Evolutionary conservation across 2,329 filamentous ascomycete species (phyloP), one percentile per base, ranked within the genome.

Genomic region (Aspergillus transmontanensis): DNA sequence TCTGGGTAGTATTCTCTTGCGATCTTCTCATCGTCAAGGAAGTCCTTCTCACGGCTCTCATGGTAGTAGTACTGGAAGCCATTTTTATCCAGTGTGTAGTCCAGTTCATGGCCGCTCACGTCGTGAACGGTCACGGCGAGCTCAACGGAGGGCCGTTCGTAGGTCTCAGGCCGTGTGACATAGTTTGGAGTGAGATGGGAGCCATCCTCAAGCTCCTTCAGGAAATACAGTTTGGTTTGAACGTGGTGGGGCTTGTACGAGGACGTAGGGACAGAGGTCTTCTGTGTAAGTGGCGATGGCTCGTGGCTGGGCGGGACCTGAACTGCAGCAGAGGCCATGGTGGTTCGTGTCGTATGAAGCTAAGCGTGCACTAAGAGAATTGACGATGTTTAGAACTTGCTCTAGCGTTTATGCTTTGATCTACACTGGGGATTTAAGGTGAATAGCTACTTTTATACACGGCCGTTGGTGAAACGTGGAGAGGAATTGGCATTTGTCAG

Each of bases 41-140:
- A 83, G 1, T 74, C 69, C 21, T 75, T 72, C 58, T 78, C 79
- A 3, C 64, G 64, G 11, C 77, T 78, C 23, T 73, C 63, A 59
- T 84, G 81, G 28, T 78, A 72, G 60, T 81, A 75, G 7, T 82
- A 65, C 39, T 81, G 75, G 64, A 84, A 84, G 0, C 82, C 82
- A 58, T 83, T 75, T 48, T 72, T 75, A 67, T 84, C 82, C 10
- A 82, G 69, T 2, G 77, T 76, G 69, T 84, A 83, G 45, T 80
- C 74, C 2, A 79, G 67, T 21, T 76, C 79, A 30, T 75, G 75
- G 46, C 78, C 74, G 73, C 80, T 81, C 57, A 80, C 79, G 59
- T 83, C 78, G 48, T 74, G 72, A 26, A 84, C 68, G 1, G 72
- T 74, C 43, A 80, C 77, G 5, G 79, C 73, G 57, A 80, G 69